These are phyloP conservation scores for Solanum etuberosum DNA, from an alignment of 257 asterid species.

Conservation along the genomic window DNA sequence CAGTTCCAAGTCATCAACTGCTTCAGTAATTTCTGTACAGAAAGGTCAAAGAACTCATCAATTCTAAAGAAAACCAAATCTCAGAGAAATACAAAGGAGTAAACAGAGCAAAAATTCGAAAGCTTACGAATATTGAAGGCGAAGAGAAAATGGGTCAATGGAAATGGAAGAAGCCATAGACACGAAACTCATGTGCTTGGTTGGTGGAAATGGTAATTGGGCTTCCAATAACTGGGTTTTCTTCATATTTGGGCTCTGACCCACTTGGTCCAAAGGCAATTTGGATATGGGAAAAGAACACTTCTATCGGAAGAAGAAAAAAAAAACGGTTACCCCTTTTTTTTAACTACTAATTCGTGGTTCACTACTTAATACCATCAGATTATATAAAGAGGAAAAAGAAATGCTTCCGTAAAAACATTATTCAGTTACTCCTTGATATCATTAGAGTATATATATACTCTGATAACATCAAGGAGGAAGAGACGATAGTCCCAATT, in stretches of 20 bases:
- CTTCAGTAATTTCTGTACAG: neutral
- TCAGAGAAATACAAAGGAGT: neutral
- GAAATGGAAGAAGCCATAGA: neutral
- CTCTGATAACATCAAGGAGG: no score
- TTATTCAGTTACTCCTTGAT: neutral
- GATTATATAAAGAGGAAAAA: no score
- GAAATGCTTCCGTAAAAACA: neutral
- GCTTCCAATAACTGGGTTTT: neutral
- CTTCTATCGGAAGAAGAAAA: no score
- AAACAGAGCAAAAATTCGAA: neutral
- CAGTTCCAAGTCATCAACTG: conserved; percentile 19
- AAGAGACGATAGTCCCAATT: no score
- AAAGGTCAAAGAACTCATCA: neutral
- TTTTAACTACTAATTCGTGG: neutral
- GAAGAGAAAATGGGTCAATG: neutral
- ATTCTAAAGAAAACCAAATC: neutral
- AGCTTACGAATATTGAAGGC: neutral
- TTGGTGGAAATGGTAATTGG: neutral
- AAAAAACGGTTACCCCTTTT: no score
- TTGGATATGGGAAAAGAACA: neutral
- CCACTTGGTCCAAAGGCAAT: neutral
- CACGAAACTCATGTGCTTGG: neutral
- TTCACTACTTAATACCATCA: neutral
- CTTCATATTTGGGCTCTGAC: neutral
- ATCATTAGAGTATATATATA: no score